Evolutionary conservation across 148 eudicot genomes (phyloP).

Genomic region (Drosera capensis): DNA sequence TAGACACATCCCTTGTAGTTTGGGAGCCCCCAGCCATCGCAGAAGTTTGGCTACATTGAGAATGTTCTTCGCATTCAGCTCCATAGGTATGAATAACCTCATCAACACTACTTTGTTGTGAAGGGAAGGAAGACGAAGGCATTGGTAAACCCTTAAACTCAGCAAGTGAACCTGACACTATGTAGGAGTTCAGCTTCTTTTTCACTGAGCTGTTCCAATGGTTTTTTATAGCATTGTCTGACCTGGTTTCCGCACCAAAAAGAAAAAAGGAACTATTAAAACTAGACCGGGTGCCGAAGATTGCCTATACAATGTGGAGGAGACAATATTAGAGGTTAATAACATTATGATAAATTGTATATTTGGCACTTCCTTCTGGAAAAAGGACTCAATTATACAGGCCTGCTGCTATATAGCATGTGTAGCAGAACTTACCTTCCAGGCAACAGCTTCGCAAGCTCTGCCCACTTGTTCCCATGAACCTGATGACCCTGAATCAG

Average conservation of each 20-base stretch:
- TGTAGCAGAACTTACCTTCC: constrained; percentile 68
- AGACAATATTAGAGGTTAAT: too few species aligned
- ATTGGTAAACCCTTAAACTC: constrained; percentile 47
- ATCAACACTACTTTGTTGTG: constrained; percentile 19
- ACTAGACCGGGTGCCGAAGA: too few species aligned
- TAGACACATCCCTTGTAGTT: constrained; percentile 34
- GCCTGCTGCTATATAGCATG: too few species aligned
- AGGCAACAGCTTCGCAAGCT: constrained; percentile 69
- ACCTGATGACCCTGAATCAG: constrained; percentile 74
- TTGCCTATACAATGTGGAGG: too few species aligned
- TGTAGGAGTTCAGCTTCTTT: constrained; percentile 66
- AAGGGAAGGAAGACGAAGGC: constrained; percentile 24
- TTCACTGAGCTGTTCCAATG: constrained; percentile 98
- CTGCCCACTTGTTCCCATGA: constrained; percentile 96
- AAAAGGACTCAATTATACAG: too few species aligned
- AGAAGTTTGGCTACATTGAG: constrained; percentile 64
- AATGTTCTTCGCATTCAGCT: constrained; percentile 47
- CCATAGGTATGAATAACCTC: constrained; percentile 26
- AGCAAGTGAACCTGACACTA: constrained; percentile 71
- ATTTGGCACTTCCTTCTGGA: too few species aligned
- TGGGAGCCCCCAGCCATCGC: constrained; percentile 34
- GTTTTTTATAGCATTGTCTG: constrained; percentile 93
- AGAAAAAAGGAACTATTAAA: too few species aligned
- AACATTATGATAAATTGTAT: too few species aligned
- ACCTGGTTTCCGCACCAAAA: too few species aligned